Conservation (phyloP, 2,329 filamentous ascomycete species). For the Fusarium sp. region DNA sequence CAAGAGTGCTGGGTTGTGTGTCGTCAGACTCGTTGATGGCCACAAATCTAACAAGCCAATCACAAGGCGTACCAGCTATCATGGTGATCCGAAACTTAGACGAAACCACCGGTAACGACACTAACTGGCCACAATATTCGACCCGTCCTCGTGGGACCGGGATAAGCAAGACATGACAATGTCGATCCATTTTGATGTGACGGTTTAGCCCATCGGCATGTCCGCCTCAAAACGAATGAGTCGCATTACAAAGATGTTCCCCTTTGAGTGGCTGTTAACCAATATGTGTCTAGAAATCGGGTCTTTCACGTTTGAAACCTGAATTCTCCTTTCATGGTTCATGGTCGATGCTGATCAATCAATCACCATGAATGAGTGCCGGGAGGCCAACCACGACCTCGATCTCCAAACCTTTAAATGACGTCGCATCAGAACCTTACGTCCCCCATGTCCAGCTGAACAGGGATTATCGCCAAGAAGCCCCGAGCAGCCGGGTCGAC, state of each 20-base stretch:
- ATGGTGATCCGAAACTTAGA: slow-evolving; percentile 24
- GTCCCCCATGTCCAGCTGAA: slow-evolving; percentile 41
- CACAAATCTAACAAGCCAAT: slow-evolving; percentile 25
- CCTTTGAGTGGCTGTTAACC: slow-evolving; percentile 20
- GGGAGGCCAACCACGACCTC: slow-evolving; percentile 32
- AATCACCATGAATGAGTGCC: background rate
- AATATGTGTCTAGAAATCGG: slow-evolving; percentile 11
- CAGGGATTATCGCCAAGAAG: slow-evolving; percentile 38
- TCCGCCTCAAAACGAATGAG: slow-evolving; percentile 35
- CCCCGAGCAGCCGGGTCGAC: slow-evolving; percentile 20
- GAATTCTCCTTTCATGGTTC: slow-evolving; percentile 19
- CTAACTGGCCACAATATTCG: slow-evolving; percentile 19
- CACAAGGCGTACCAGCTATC: slow-evolving; percentile 3
- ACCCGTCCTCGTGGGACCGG: slow-evolving; percentile 22
- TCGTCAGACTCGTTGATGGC: slow-evolving; percentile 7
- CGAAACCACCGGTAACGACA: slow-evolving; percentile 21
- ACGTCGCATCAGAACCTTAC: slow-evolving; percentile 37
- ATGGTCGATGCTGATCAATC: slow-evolving; percentile 14
- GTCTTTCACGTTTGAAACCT: slow-evolving; percentile 1
- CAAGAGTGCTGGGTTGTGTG: slow-evolving; percentile 15
- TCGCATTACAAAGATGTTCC: background rate
- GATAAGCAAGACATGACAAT: slow-evolving; percentile 25
- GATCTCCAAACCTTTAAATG: slow-evolving; percentile 10
- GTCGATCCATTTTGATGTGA: slow-evolving; percentile 27
- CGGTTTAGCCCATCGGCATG: slow-evolving; percentile 27